Evolutionary conservation across 2,329 filamentous ascomycete genomes (phyloP), one percentile per base, ranked within the genome.

Genomic region (Dactylellina drechsleri): DNA sequence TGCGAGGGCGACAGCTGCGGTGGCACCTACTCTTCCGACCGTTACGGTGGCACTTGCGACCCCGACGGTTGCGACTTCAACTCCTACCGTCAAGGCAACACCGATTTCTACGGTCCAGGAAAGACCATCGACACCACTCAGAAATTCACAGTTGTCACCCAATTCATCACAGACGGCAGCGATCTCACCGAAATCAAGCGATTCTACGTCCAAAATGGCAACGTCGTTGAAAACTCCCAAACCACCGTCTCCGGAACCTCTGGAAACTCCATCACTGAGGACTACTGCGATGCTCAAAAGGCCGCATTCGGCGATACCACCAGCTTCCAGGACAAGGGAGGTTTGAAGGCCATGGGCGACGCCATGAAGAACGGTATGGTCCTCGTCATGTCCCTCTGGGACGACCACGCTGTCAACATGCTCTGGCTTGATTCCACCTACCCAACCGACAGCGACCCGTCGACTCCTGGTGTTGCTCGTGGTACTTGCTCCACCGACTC

Each of bases 391-490:
- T 68, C 60, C 16, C 26, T 77, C 2, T 85, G 83, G 84, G 85
- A 87, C 77, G 86, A 87, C 81, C 85, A 88, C 81, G 81, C 84
- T 45, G 82, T 85, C 79, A 83, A 86, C 82, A 88, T 89, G 86
- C 84, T 87, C 66, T 89, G 87, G 87, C 84, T 89, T 73, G 87
- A 89, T 82, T 85, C 84, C n/a, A 77, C 41, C 80, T 80, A 66
- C 80, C 80, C 89, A 50, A 83, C 83, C 70, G 79, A 80, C 65
- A 81, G 79, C 45, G 80, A 82, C 75, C 79, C 82, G 26, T 84
- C 83, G 58, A 78, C 74, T 1, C 83, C 83, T 20, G 87, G 88
- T 77, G 81, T 83, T 66, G 82, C 82, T 41, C 86, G 88, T 79
- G 88, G 88, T 59, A 82, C 83, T 47, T 90, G 88, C 81, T 66